A percentile compares a stretch with the other conserved stretches of the same genome.
Evolutionary conservation across 2,329 filamentous ascomycete genomes (phyloP).

Genomic region (Dactylonectria macrodidyma): DNA sequence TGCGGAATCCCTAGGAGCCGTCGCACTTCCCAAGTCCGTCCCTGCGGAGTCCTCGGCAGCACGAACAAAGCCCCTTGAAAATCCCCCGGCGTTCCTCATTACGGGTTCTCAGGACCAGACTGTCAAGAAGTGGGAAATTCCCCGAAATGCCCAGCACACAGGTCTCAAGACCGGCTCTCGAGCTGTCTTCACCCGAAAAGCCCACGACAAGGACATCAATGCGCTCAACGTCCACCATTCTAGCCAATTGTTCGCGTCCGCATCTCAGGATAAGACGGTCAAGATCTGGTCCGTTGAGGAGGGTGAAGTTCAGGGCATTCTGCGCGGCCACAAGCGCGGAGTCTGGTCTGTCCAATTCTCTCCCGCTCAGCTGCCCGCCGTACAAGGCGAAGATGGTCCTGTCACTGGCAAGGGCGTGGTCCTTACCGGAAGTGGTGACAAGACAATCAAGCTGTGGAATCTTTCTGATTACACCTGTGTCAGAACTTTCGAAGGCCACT

Average conservation of each 20-base stretch:
- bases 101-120: conserved; percentile 97
- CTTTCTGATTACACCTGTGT: conserved; percentile 93
- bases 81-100: conserved; percentile 87
- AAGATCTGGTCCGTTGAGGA: conserved; percentile 96
- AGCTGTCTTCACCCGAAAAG: conserved; percentile 90
- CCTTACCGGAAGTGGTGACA: conserved; percentile 94
- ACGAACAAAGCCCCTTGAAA: conserved; percentile 79
- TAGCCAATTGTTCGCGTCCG: conserved; percentile 90
- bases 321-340: conserved; percentile 92
- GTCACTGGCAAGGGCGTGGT: conserved; percentile 86
- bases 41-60: conserved; percentile 80
- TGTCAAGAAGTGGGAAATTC: conserved; percentile 93
- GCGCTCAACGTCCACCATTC: conserved; percentile 86
- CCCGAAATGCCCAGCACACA: conserved; percentile 64
- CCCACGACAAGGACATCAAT: conserved; percentile 99
- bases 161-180: conserved; percentile 68
- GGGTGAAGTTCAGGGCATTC: conserved; percentile 90
- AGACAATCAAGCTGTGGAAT: conserved; percentile 96
- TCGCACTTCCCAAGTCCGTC: conserved; percentile 81
- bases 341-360: conserved; percentile 97
- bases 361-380: conserved; percentile 80
- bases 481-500: conserved; percentile 95
- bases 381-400: conserved; percentile 80
- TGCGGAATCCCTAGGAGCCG: conserved; percentile 92
- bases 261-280: conserved; percentile 95